Conservation (phyloP, 2,329 filamentous ascomycete species). For the Malbranchea zuffiana region DNA sequence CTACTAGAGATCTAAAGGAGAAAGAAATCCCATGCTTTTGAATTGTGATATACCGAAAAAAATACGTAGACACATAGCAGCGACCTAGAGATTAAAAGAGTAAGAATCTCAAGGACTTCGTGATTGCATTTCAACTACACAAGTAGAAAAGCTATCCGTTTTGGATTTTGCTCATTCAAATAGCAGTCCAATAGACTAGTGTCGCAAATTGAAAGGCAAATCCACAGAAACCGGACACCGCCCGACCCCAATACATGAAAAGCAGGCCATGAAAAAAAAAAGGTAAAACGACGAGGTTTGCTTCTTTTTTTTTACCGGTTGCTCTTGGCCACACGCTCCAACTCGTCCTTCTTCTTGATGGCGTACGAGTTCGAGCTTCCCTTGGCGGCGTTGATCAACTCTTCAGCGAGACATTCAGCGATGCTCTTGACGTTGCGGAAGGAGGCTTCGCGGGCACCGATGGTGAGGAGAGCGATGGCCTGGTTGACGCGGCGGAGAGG, state of each 20-base stretch:
- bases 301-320: slow-evolving; percentile 72
- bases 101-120: slow-evolving; percentile 13
- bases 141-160: slow-evolving; percentile 14
- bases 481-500: slow-evolving; percentile 99
- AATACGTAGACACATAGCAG: too few relatives aligned
- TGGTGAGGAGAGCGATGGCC: slow-evolving; percentile 97
- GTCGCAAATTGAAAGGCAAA: slow-evolving; percentile 10
- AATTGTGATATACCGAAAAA: too few relatives aligned
- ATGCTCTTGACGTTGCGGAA: slow-evolving; percentile 99
- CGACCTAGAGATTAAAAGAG: too few relatives aligned
- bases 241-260: slow-evolving; percentile 24
- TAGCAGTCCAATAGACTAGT: slow-evolving; percentile 10
- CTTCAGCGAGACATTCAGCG: slow-evolving; percentile 97
- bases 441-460: slow-evolving; percentile 93
- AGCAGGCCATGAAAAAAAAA: slow-evolving; percentile 28
- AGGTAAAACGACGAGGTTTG: slow-evolving; percentile 33
- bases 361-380: slow-evolving; percentile 99
- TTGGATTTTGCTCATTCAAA: slow-evolving; percentile 12
- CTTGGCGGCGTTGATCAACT: slow-evolving; percentile 99
- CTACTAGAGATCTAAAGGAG: too few relatives aligned
- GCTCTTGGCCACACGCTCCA: slow-evolving; percentile 99
- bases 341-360: slow-evolving; percentile 99
- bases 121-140: slow-evolving; percentile 15
- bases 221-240: slow-evolving; percentile 18
- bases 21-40: too few relatives aligned